Evolutionary conservation across 1,139 yeast genomes (phyloP), one percentile per base, ranked within the genome.

Genomic region (Pichia sp.): DNA sequence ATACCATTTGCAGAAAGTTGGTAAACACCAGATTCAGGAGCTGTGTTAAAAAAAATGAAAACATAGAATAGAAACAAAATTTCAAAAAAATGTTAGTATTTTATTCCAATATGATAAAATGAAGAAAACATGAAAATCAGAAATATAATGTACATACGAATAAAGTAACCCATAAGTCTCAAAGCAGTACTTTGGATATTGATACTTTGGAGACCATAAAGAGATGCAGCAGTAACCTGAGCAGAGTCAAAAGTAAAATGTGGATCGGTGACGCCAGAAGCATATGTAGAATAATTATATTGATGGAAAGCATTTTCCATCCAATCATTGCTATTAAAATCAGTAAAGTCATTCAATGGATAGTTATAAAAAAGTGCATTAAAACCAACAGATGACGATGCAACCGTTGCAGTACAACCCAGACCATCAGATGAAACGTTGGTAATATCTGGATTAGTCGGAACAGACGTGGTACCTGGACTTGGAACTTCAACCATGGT

Each of bases 211-310:
- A 40, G 9, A 37, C 45, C 45, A 30, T 47, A 47, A 10, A 47
- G n/a, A n/a, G n/a, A 18, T 11, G 33, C n/a, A 7, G 26, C 25
- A 27, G 25, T 29, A 5, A 10, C 8, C 5, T 36, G 7, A 31
- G 25, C 4, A 2, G 5, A 18, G 8, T 30, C 10, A 7, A 42
- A 28, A 3, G 26, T 9, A 37, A 49, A 45, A 31, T 43, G 39
- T 38, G 53, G 53, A 9, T 34, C 41, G 2, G 48, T 45, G 18
- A 51, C 41, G 39, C 42, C 34, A 26, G 34, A 25, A n/a, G 43
- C 42, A 5, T 46, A 34, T n/a, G 45, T 37, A 4, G 9, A 11
- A 31, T 40, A n/a, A n/a, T n/a, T n/a, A n/a, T n/a, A 8, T 2
- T 27, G 2, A n/a, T 33, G 31, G 4, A 41, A n/a, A 1, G 46